phyloP scores from a whole-genome alignment of 2,329 filamentous ascomycete genomes.

The Claviceps sp. region DNA sequence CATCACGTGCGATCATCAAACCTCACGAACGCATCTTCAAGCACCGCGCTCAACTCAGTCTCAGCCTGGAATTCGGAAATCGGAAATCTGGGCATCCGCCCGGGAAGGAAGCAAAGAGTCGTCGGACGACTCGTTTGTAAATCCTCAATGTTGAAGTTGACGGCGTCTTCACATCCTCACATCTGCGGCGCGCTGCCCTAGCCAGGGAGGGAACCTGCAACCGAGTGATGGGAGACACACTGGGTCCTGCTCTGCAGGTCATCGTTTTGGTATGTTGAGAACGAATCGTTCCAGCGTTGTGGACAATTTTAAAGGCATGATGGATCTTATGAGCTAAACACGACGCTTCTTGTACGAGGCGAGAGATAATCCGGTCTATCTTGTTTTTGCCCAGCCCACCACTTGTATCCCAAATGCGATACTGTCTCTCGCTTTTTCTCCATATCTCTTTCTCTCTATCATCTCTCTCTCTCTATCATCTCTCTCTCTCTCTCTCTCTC shows the following conservation, averaged over 20 bases:
- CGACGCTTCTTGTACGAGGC: background rate
- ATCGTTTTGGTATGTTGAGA: constrained; percentile 48
- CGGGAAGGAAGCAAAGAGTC: background rate
- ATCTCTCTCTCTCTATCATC: background rate
- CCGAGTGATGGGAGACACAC: constrained; percentile 13
- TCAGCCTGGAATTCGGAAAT: background rate
- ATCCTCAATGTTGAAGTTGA: background rate
- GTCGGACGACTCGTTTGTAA: background rate
- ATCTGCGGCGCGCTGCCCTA: background rate
- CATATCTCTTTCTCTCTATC: background rate
- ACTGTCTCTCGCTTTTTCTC: background rate
- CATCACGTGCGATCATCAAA: background rate
- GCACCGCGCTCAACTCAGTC: background rate
- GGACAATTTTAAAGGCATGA: background rate
- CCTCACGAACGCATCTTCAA: background rate
- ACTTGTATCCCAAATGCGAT: background rate
- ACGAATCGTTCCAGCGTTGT: background rate
- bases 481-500: background rate
- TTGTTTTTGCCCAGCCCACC: background rate
- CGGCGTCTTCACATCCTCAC: background rate
- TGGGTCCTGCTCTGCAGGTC: constrained; percentile 50
- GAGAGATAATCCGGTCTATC: no score
- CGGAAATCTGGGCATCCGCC: background rate
- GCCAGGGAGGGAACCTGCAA: background rate
- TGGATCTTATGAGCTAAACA: background rate